Base-by-base conservation (phyloP, 768 basidiomycete species). In the Tricholoma furcatifolium region DNA sequence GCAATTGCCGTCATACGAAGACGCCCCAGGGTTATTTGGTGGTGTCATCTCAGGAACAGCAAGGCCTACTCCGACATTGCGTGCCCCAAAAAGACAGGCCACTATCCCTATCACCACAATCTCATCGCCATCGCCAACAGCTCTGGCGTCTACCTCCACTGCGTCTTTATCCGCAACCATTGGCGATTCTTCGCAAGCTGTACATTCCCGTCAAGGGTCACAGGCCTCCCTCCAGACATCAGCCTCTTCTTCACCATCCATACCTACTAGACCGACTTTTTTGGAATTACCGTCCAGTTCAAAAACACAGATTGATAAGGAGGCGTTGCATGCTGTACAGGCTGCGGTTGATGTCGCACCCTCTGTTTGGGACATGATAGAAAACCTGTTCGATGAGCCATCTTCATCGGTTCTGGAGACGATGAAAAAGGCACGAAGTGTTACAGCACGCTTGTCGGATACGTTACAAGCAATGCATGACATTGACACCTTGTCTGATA, bases 351-450 rank as follows among this genome's bases (percentile, higher is more conserved):
- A 89, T 20, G 79, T 87, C 11, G 93, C 92, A 9, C 87, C 88
- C 10, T 74, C 77, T 21, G 87, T 92, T 20, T 98, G 93, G 91
- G 76, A 84, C 53, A 80, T 87, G 74, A 82, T 93, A 64, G 84
- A 86, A 57, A 85, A 87, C 51, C 75, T 88, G 55, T 67, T 91
- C 48, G 70, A 70, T 24, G 77, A 81, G 30, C 65, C 73, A n/a
- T 59, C 73, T 23, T 66, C 65, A 38, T 78, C 82, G 41, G 67
- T 85, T 51, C 72, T 70, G 47, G 83, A 81, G 27, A 75, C 71
- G 24, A 72, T 95, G 8, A 74, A 77, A 24, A 76, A 70, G 42
- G 91, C 91, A 14, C 80, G 86, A 61, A 71, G 72, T 20, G 75
- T 85, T 5, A 93, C 93, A 1, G 71, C 73, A 47, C 79, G 79